Evolutionary conservation across 345 rosid species (phyloP).

Genomic region (Microcos paniculata): DNA sequence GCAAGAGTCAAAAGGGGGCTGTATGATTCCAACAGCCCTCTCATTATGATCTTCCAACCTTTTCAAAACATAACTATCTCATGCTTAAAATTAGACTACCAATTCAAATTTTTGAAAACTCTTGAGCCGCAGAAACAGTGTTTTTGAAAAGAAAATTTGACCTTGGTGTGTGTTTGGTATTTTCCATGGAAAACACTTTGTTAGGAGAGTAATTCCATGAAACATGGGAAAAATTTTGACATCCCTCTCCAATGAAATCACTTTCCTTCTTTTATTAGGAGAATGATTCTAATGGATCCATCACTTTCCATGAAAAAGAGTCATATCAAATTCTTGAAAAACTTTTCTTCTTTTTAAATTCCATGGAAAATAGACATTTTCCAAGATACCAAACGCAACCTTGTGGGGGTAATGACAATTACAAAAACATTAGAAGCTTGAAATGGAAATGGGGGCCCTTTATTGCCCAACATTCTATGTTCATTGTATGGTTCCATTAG

Average conservation of each 20-base stretch:
- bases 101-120: neutral
- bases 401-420: neutral
- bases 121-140: neutral
- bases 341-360: too few relatives aligned
- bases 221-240: too few relatives aligned
- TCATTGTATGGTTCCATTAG: neutral
- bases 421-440: neutral
- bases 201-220: too few relatives aligned
- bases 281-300: too few relatives aligned
- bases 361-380: too few relatives aligned
- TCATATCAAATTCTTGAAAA: too few relatives aligned
- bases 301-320: too few relatives aligned
- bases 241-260: too few relatives aligned
- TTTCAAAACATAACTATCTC: neutral
- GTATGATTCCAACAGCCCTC: neutral
- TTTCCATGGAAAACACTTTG: too few relatives aligned
- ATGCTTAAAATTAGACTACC: neutral
- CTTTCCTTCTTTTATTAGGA: too few relatives aligned
- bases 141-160: neutral
- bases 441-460: neutral
- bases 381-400: too few relatives aligned
- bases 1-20: neutral
- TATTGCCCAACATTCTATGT: neutral
- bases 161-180: too few relatives aligned
- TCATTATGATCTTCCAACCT: neutral